These are phyloP conservation scores for Pseudoturritis turrita DNA, from an alignment of 345 rosid genomes.

Conservation along the genomic window DNA sequence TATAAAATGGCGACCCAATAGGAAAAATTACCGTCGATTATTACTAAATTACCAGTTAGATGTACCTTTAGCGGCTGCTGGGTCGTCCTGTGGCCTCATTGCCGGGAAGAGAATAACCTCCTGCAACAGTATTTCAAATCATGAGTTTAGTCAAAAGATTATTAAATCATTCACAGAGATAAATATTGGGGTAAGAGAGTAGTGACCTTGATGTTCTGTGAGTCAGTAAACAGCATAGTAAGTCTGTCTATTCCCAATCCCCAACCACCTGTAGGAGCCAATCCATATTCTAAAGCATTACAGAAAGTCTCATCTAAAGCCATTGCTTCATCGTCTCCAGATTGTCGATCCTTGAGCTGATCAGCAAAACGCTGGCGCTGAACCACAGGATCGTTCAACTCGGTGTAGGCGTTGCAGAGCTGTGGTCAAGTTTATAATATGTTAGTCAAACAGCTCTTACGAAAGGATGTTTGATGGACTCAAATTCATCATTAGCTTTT, in stretches of 20 bases:
- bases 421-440: slow-evolving; percentile 20
- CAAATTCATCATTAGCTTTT: neutral
- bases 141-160: neutral
- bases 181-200: neutral
- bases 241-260: slow-evolving; percentile 91
- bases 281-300: slow-evolving; percentile 75
- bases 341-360: slow-evolving; percentile 92
- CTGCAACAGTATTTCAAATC: slow-evolving; percentile 31
- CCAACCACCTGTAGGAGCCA: slow-evolving; percentile 99
- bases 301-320: slow-evolving; percentile 93
- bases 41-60: neutral
- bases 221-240: slow-evolving; percentile 84
- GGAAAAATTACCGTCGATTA: neutral
- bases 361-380: slow-evolving; percentile 93
- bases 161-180: neutral
- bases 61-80: slow-evolving; percentile 52
- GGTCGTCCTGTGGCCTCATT: slow-evolving; percentile 94
- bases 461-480: neutral
- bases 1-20: neutral
- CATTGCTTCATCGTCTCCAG: slow-evolving; percentile 99
- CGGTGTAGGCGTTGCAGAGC: slow-evolving; percentile 97
- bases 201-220: slow-evolving; percentile 87
- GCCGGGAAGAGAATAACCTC: slow-evolving; percentile 98
- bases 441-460: neutral
- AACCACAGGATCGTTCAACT: slow-evolving; percentile 91